Evolutionary conservation across 768 basidiomycete genomes (phyloP).

Genomic region (Candolleomyces efflorescens): DNA sequence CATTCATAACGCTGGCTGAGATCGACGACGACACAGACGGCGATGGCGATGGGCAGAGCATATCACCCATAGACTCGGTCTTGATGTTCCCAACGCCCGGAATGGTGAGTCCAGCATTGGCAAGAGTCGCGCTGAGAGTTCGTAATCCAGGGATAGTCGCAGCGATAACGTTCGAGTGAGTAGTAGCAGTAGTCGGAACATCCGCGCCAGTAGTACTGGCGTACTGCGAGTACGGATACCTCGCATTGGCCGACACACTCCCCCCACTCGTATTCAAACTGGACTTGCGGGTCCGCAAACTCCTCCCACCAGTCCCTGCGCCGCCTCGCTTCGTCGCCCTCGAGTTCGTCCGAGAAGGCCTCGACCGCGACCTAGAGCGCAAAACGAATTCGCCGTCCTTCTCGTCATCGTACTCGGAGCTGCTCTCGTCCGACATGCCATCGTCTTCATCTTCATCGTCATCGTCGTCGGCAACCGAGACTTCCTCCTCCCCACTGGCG

Average conservation of each 20-base stretch:
- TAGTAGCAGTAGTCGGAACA: conserved; percentile 5
- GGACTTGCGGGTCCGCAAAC: conserved; percentile 20
- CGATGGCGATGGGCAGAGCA: no score
- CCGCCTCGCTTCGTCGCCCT: neutral
- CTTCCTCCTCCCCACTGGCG: conserved; percentile 10
- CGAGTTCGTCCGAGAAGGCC: neutral
- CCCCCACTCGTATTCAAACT: neutral
- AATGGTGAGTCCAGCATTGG: neutral
- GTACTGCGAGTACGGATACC: conserved; percentile 3
- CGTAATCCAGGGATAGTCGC: conserved; percentile 3
- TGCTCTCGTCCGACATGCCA: conserved; percentile 18
- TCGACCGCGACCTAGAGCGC: conserved; percentile 12
- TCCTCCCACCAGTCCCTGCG: conserved; percentile 14
- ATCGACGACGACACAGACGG: neutral
- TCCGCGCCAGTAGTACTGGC: neutral
- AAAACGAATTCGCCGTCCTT: conserved; percentile 30
- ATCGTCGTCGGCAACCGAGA: conserved; percentile 17
- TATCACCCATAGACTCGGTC: neutral
- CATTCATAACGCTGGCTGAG: neutral
- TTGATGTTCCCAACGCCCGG: neutral
- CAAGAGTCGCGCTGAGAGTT: conserved; percentile 3
- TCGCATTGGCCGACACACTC: neutral
- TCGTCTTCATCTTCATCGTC: conserved; percentile 14
- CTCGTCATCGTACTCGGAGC: conserved; percentile 11
- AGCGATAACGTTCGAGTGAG: conserved; percentile 1